Percentiles rank a stretch among this genome's conserved stretches.
These are phyloP conservation scores for Pseudopediastrum boryanum DNA, from an alignment of 139 green algal species.

Conservation along the genomic window DNA sequence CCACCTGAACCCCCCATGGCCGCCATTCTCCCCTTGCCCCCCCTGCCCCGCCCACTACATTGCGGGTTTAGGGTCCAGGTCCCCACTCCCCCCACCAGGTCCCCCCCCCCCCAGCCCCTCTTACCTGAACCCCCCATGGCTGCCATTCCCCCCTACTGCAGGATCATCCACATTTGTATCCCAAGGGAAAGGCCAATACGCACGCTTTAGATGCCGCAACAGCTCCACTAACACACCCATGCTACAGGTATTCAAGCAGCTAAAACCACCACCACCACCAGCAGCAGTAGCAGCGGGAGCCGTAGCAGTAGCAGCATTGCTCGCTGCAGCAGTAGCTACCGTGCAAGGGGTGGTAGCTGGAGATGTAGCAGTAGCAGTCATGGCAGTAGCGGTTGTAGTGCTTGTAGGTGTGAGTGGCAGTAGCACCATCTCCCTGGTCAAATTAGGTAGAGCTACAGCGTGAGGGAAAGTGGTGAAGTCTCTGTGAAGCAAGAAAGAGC, in stretches of 20 bases:
- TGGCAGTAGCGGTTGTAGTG: too few relatives aligned
- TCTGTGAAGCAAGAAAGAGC: too few relatives aligned
- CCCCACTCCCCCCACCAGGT: too few relatives aligned
- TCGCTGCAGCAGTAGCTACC: neutral
- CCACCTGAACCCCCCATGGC: conserved; percentile 65
- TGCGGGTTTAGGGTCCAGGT: too few relatives aligned
- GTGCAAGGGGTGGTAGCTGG: too few relatives aligned
- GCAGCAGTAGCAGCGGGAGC: too few relatives aligned
- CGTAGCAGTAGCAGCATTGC: neutral
- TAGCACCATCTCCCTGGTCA: too few relatives aligned
- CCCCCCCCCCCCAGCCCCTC: too few relatives aligned
- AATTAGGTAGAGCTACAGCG: too few relatives aligned
- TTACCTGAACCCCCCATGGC: conserved; percentile 65
- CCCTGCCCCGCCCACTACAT: too few relatives aligned
- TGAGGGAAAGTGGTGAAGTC: too few relatives aligned
- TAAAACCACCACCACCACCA: neutral
- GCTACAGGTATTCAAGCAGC: neutral
- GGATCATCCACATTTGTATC: conserved; percentile 46
- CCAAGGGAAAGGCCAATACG: conserved; percentile 88
- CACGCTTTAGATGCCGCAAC: conserved; percentile 78
- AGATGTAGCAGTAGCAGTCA: neutral
- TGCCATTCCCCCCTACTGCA: conserved; percentile 25
- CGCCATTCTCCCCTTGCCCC: conserved; percentile 29
- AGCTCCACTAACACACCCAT: conserved; percentile 69
- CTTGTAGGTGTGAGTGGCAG: too few relatives aligned